Evolutionary conservation across 768 basidiomycete genomes (phyloP).

Genomic region (Hericium rajendrae): DNA sequence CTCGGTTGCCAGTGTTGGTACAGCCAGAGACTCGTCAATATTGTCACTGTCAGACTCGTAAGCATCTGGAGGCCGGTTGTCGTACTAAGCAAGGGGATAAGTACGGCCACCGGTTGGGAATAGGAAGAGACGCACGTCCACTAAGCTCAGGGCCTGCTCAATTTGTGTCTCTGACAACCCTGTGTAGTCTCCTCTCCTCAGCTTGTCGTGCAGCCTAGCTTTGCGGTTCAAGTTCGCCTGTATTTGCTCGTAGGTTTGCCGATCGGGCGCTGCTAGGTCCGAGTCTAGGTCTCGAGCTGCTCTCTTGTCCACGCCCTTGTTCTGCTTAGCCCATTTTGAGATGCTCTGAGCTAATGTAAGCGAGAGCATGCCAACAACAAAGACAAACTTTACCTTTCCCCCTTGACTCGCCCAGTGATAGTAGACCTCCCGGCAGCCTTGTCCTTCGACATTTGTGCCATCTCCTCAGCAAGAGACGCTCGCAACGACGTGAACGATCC

Average conservation of each 20-base stretch:
- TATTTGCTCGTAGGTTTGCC: constrained; percentile 62
- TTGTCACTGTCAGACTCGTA: constrained; percentile 69
- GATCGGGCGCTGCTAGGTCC: constrained; percentile 45
- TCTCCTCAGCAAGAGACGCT: constrained; percentile 39
- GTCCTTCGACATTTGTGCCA: constrained; percentile 55
- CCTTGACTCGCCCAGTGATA: constrained; percentile 51
- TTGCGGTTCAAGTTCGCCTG: constrained; percentile 68
- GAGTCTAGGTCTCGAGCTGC: constrained; percentile 61
- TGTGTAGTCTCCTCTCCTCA: constrained; percentile 58
- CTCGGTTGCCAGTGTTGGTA: constrained; percentile 40
- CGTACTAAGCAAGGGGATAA: too few relatives aligned
- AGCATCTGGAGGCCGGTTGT: too few relatives aligned
- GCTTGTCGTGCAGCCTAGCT: constrained; percentile 70
- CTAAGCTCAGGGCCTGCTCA: constrained; percentile 25
- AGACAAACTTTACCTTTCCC: constrained; percentile 44
- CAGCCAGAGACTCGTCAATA: constrained; percentile 64
- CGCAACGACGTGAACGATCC: constrained; percentile 83
- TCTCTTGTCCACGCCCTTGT: constrained; percentile 61
- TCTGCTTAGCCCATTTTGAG: constrained; percentile 66
- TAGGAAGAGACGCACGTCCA: constrained; percentile 50
- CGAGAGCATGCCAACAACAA: background rate
- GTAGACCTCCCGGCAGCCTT: constrained; percentile 48
- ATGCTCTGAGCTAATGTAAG: constrained; percentile 44
- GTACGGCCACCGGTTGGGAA: background rate
- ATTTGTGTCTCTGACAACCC: too few relatives aligned